Conservation (phyloP, 495 filamentous ascomycete genomes). For the Lasiosphaeria miniovina region DNA sequence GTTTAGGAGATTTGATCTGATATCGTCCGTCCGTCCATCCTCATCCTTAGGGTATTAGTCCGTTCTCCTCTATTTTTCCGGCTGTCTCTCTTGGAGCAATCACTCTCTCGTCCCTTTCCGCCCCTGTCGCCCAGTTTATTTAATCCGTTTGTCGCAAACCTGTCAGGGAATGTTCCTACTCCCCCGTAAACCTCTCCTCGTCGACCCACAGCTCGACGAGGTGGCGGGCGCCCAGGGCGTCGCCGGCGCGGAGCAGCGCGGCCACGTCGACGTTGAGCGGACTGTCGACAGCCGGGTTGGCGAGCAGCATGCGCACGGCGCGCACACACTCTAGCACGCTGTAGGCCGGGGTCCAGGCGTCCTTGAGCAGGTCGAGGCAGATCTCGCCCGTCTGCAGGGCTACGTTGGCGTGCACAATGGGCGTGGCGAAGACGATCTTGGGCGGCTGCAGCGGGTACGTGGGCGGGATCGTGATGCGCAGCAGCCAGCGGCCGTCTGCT, state of each 20-base stretch:
- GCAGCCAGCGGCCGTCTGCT: slow-evolving; percentile 77
- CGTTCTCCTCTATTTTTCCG: too few relatives aligned
- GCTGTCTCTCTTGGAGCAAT: too few relatives aligned
- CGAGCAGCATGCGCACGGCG: slow-evolving; percentile 73
- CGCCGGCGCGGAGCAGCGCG: slow-evolving; percentile 68
- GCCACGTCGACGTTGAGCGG: slow-evolving; percentile 91
- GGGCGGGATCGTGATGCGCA: slow-evolving; percentile 70
- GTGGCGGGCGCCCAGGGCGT: slow-evolving; percentile 71
- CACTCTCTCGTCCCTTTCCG: too few relatives aligned
- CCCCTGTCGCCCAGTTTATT: too few relatives aligned
- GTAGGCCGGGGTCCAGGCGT: slow-evolving; percentile 80
- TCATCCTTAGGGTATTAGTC: too few relatives aligned
- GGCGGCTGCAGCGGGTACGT: slow-evolving; percentile 80
- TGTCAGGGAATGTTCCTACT: slow-evolving; percentile 13
- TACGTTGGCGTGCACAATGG: slow-evolving; percentile 84
- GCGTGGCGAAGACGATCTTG: slow-evolving; percentile 70
- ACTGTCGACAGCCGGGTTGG: slow-evolving; percentile 71
- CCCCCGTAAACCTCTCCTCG: slow-evolving; percentile 46
- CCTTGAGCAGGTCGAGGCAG: slow-evolving; percentile 82
- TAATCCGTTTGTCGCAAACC: too few relatives aligned
- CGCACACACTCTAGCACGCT: slow-evolving; percentile 74
- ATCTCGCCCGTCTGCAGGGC: slow-evolving; percentile 82
- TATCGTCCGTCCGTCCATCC: too few relatives aligned
- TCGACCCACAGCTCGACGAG: slow-evolving; percentile 79
- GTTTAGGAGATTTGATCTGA: too few relatives aligned